Evolutionary conservation across 805 yeast species (phyloP).

Genomic region (Starmerella bombicola): DNA sequence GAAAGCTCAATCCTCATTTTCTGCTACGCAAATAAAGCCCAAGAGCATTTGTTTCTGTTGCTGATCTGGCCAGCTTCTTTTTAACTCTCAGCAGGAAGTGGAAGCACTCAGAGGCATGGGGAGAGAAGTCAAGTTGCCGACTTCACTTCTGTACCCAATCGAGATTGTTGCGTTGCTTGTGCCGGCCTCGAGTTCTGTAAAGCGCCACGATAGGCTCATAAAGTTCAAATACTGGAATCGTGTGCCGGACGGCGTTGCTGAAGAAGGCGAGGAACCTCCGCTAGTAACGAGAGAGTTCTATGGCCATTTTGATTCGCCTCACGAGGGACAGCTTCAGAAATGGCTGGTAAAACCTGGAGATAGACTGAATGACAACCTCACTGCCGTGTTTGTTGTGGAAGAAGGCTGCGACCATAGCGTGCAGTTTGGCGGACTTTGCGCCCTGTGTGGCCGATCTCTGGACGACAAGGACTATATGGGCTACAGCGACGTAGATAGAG

Average conservation of each 20-base stretch:
- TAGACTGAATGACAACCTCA: conserved; percentile 38
- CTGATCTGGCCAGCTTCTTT: no score
- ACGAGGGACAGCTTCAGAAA: conserved; percentile 51
- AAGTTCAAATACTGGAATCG: conserved; percentile 56
- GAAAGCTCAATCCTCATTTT: no score
- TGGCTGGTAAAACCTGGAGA: conserved; percentile 47
- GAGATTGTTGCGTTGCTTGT: conserved; percentile 42
- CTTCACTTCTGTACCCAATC: conserved; percentile 55
- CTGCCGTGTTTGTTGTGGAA: conserved; percentile 42
- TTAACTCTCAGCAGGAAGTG: no score
- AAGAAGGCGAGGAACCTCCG: conserved; percentile 26
- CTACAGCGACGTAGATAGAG: conserved; percentile 53
- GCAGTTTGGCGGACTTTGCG: conserved; percentile 91
- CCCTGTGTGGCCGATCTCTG: conserved; percentile 74
- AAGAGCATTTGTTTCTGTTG: no score
- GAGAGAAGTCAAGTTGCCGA: conserved; percentile 36
- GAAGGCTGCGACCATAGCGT: conserved; percentile 90
- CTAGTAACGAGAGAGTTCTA: conserved; percentile 30
- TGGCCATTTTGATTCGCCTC: conserved; percentile 62
- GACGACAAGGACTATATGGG: conserved; percentile 67
- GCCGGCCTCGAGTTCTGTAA: conserved; percentile 36
- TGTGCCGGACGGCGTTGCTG: conserved; percentile 31
- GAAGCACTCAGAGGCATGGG: conserved; percentile 10
- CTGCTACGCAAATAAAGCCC: no score
- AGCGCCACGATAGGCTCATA: conserved; percentile 43